Conservation (phyloP, 192 early-diverging fungal species). For the Coemansia sp. region DNA sequence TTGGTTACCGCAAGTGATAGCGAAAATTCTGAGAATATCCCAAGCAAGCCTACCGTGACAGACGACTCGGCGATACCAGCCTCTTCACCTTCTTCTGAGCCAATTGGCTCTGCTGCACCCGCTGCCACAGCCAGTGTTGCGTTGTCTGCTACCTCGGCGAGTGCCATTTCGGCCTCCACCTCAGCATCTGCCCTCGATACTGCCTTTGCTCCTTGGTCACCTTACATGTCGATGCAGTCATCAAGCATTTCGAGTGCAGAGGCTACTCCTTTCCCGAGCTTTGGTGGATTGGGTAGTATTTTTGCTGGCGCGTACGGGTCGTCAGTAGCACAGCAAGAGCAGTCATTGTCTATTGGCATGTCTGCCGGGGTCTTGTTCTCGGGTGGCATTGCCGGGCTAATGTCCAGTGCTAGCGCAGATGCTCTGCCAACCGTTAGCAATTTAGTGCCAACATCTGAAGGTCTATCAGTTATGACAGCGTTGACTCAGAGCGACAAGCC, state of each 20-base stretch:
- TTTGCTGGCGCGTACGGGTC: slow-evolving; percentile 7
- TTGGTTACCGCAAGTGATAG: background rate
- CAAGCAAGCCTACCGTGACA: background rate
- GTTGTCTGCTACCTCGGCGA: background rate
- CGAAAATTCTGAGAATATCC: background rate
- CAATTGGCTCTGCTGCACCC: background rate
- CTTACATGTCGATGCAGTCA: background rate
- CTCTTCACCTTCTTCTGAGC: background rate
- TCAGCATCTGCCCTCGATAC: background rate
- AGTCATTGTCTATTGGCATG: slow-evolving; percentile 11
- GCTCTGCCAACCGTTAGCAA: background rate
- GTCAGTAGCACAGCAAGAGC: slow-evolving; percentile 18
- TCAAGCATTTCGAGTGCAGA: background rate
- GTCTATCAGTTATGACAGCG: background rate
- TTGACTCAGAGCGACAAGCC: background rate
- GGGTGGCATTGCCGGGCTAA: background rate
- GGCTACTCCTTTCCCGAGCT: background rate
- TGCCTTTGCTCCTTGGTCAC: slow-evolving; percentile 6
- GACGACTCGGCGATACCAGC: background rate
- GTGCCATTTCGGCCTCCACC: background rate
- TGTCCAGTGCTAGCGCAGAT: background rate
- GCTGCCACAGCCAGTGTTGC: background rate
- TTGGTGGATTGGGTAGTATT: background rate
- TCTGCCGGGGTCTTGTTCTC: background rate
- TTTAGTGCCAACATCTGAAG: background rate